These are phyloP conservation scores for Xylaria sp. DNA, from an alignment of 2,329 filamentous ascomycete genomes.

Conservation along the genomic window DNA sequence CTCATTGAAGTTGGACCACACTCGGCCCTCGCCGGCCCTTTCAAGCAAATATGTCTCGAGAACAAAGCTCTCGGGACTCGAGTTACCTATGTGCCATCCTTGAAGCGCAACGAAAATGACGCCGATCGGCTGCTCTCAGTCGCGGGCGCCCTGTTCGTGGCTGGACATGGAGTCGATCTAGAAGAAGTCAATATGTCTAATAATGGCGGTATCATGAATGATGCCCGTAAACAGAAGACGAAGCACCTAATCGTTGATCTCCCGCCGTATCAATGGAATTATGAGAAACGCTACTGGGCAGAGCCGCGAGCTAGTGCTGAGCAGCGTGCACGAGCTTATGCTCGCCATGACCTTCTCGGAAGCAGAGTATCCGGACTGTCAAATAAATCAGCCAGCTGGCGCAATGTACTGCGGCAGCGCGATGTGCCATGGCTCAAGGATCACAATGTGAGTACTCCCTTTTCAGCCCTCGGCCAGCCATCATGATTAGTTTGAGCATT, in stretches of 20 bases:
- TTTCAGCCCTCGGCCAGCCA: slow-evolving; percentile 31
- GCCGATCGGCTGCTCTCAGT: slow-evolving; percentile 40
- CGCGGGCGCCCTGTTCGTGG: slow-evolving; percentile 45
- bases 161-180: slow-evolving; percentile 42
- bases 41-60: slow-evolving; percentile 51
- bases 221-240: slow-evolving; percentile 34
- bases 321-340: slow-evolving; percentile 38
- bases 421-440: slow-evolving; percentile 40
- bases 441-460: slow-evolving; percentile 31
- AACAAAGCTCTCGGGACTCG: slow-evolving; percentile 35
- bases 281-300: slow-evolving; percentile 41
- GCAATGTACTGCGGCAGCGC: slow-evolving; percentile 39
- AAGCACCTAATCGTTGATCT: slow-evolving; percentile 44
- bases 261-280: slow-evolving; percentile 49
- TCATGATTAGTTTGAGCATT: slow-evolving; percentile 40
- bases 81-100: slow-evolving; percentile 39
- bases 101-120: slow-evolving; percentile 42
- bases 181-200: slow-evolving; percentile 38
- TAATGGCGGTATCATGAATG: slow-evolving; percentile 17
- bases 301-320: slow-evolving; percentile 46
- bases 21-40: slow-evolving; percentile 47
- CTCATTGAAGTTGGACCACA: slow-evolving; percentile 49
- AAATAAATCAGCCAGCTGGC: slow-evolving; percentile 37
- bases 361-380: slow-evolving; percentile 35
- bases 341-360: slow-evolving; percentile 47